Percentiles rank a stretch among this genome's conserved stretches.
These are phyloP conservation scores for Barbatosphaeria neglecta DNA, from an alignment of 495 filamentous ascomycete genomes.

Conservation along the genomic window DNA sequence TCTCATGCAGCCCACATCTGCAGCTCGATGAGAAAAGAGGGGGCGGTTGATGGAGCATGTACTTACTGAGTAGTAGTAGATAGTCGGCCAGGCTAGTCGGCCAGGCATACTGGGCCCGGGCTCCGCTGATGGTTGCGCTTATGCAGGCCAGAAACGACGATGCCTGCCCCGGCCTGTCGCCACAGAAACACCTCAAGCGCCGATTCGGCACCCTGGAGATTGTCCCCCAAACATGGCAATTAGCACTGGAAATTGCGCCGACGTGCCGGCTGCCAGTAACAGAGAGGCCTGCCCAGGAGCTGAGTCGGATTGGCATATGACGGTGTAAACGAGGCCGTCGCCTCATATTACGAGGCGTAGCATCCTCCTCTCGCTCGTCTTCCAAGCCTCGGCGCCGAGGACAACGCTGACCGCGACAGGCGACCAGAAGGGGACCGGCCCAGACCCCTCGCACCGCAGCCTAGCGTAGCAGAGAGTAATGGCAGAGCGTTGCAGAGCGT, in stretches of 20 bases:
- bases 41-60: not conserved
- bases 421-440: not conserved
- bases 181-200: not conserved
- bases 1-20: conserved; percentile 8
- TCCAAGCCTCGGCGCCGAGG: not conserved
- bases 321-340: conserved; percentile 4
- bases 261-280: conserved; percentile 9
- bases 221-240: conserved; percentile 2
- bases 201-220: conserved; percentile 10
- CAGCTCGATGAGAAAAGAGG: conserved; percentile 1
- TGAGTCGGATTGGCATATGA: conserved; percentile 10
- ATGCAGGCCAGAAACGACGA: conserved; percentile 9
- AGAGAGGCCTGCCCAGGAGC: conserved; percentile 9
- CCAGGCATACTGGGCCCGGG: not conserved
- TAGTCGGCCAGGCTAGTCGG: no score
- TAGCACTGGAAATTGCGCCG: conserved; percentile 14
- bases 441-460: not conserved
- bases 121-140: conserved; percentile 7
- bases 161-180: conserved; percentile 1
- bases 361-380: not conserved
- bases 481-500: no score
- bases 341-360: conserved; percentile 3
- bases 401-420: not conserved
- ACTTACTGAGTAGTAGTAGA: not conserved
- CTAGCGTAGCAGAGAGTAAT: no score